Base-by-base conservation (phyloP, 345 rosid species). In the Stellera chamaejasme region DNA sequence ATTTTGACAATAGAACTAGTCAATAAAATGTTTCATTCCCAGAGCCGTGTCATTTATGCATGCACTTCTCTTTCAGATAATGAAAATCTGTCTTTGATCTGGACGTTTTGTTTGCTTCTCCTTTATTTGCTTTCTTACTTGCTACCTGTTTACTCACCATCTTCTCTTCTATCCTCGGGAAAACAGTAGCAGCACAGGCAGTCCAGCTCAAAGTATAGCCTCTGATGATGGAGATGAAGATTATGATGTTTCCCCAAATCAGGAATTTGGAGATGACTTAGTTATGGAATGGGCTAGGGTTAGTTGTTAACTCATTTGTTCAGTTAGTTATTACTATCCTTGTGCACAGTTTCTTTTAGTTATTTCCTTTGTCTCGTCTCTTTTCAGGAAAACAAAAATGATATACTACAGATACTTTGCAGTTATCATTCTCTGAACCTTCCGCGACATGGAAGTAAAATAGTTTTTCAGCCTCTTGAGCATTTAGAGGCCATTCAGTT, bases 221-320 rank as follows among this genome's bases (percentile, higher is more conserved):
- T 84, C 84, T n/a, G 94, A 86, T 55, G 98, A 88, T 48, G 85
- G 84, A 56, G 98, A 86, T 43, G 84, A 77, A 49, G 89, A 80
- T 27, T 87, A 92, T n/a, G 86, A 80, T 25, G 52, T 73, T 39
- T 78, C 78, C 62, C 15, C 88, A 0, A 78, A 71, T 66, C 27
- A 60, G 51, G 85, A 72, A 66, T 75, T 79, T 47, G 85, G 81
- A 48, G 89, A 79, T 77, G 93, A 78, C 44, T 60, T 78, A n/a
- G 76, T 92, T 60, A 73, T 86, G 79, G 95, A 87, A 63, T 92
- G 98, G 96, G 98, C 97, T 43, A 84, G 72, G 87, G 98, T 92
- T 61, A 69, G 86, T 79, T 67, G 43, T 54, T 52, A 43, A 19
- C 23, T 46, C 50, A 51, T 73, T 56, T 47, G 56, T 28, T 32